Evolutionary conservation across 768 basidiomycete species (phyloP), one percentile per base, ranked within the genome.

Genomic region (Crassisporium funariophilum): DNA sequence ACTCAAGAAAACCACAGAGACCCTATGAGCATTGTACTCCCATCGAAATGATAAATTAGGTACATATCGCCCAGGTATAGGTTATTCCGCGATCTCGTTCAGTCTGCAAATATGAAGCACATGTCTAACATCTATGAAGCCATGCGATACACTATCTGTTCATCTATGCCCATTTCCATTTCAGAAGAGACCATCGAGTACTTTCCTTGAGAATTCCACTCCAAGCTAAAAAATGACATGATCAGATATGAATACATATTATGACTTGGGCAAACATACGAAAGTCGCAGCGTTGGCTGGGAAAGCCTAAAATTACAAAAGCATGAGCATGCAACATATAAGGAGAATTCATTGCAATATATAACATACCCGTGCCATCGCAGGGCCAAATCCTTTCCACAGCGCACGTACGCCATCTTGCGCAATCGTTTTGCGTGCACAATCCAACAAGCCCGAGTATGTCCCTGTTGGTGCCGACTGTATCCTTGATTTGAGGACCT

Each of bases 321-420:
- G 25, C 23, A 31, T 40, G 37, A 42, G 40, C 44, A 19, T 46
- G 49, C 15, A 21, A 12, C 19, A 37, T 12, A 11, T 38, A n/a
- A 25, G n/a, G 22, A 34, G 8, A 16, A 13, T 27, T 13, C 27
- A 22, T 40, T 40, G 12, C 25, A 43, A 35, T 17, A 37, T 27
- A 25, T 37, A n/a, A 70, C 86, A 44, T 64, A 90, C 90, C 60
- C 91, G 72, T 49, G 86, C 84, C 95, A 98, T 98, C 13, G 97
- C 97, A 12, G 95, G 97, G 36, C 91, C 95, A 63, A 99, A 91
- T 8, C 97, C 97, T 68, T 89, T 98, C 92, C 94, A 99, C 8
- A 99, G 73, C 1, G 95, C 95, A 21, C 68, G 68, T 13, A 90
- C 75, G 34, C 97, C 97, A 66, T 97, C 94, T 41, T 75, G 79